These are phyloP conservation scores for Remersonia thermophila DNA, from an alignment of 2,329 filamentous ascomycete genomes.

Conservation along the genomic window DNA sequence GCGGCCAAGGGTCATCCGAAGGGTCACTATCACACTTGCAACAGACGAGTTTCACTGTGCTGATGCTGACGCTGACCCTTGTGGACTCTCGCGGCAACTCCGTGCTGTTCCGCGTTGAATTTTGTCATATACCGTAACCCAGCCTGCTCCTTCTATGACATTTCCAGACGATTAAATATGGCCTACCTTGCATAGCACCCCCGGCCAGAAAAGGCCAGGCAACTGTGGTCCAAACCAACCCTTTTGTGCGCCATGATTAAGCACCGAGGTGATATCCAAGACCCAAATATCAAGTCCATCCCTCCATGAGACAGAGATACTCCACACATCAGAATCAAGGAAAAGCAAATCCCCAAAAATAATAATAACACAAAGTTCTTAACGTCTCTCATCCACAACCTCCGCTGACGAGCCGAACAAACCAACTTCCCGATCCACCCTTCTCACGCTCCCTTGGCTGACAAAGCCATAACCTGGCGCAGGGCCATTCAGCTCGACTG, in stretches of 20 bases:
- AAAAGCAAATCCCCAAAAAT: background rate
- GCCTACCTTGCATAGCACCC: too few species aligned
- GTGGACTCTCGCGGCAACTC: too few species aligned
- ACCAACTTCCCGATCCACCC: conserved; percentile 39
- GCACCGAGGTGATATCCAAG: conserved; percentile 3
- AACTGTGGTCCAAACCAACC: background rate
- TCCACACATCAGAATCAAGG: background rate
- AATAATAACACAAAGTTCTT: too few species aligned
- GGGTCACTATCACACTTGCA: too few species aligned
- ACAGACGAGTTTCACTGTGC: too few species aligned
- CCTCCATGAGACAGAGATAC: background rate
- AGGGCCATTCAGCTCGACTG: conserved; percentile 26
- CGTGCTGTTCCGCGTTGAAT: too few species aligned
- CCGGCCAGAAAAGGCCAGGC: too few species aligned
- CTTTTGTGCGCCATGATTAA: conserved; percentile 17
- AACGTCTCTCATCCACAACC: conserved; percentile 33
- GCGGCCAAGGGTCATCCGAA: too few species aligned
- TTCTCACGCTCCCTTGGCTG: conserved; percentile 43
- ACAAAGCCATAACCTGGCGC: conserved; percentile 40
- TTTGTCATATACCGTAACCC: too few species aligned
- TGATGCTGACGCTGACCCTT: too few species aligned
- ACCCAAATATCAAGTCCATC: background rate
- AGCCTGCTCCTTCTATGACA: too few species aligned
- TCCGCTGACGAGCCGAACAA: conserved; percentile 44
- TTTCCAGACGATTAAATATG: too few species aligned